These are phyloP conservation scores for Zopfia rhizophila DNA, from an alignment of 2,329 filamentous ascomycete genomes.

Conservation along the genomic window DNA sequence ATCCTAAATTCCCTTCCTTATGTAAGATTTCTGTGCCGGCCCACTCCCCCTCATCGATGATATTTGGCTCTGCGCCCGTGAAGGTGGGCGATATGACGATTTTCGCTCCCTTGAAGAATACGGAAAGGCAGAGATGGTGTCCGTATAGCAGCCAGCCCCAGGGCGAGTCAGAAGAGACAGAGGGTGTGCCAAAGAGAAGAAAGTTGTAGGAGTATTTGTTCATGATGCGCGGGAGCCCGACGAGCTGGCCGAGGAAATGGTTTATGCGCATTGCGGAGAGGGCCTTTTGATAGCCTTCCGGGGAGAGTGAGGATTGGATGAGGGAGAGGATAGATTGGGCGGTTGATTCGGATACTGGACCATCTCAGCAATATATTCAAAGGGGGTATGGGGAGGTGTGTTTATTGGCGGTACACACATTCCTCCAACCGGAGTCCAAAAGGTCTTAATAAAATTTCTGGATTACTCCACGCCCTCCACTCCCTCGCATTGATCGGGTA, in stretches of 20 bases:
- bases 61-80: slow-evolving; percentile 81
- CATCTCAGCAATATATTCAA: slow-evolving; percentile 14
- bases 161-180: slow-evolving; percentile 58
- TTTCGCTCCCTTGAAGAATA: slow-evolving; percentile 73
- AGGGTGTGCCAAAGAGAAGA: slow-evolving; percentile 73
- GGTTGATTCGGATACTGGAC: slow-evolving; percentile 39
- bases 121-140: slow-evolving; percentile 79
- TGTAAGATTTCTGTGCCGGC: slow-evolving; percentile 73
- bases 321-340: slow-evolving; percentile 63
- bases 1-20: slow-evolving; percentile 70
- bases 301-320: slow-evolving; percentile 68
- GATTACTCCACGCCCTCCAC: slow-evolving; percentile 78
- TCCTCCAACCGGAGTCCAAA: slow-evolving; percentile 79
- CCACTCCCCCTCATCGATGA: slow-evolving; percentile 73
- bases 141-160: slow-evolving; percentile 83
- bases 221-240: slow-evolving; percentile 70
- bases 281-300: slow-evolving; percentile 77
- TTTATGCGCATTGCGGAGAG: slow-evolving; percentile 77
- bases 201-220: slow-evolving; percentile 84
- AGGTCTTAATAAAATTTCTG: slow-evolving; percentile 75
- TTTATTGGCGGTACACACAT: slow-evolving; percentile 29
- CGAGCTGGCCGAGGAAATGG: slow-evolving; percentile 76
- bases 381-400: background rate
- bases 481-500: slow-evolving; percentile 76
- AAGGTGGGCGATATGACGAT: slow-evolving; percentile 79